Conservation (phyloP, 495 filamentous ascomycete genomes). For the Penicillium simplicissimum region DNA sequence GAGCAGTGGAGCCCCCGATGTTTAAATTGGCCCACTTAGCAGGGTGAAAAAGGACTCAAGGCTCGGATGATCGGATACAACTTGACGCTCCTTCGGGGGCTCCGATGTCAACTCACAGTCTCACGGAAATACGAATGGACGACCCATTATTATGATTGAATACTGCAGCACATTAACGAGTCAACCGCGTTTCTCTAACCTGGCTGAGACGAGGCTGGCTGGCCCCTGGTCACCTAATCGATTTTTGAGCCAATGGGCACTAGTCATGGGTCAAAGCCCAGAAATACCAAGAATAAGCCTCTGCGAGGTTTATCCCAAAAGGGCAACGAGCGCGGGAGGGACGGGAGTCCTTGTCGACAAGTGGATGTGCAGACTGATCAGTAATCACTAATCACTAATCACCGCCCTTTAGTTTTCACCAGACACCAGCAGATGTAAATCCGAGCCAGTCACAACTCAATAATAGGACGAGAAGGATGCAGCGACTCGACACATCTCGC, state of each 20-base stretch:
- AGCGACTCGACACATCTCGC: constrained; percentile 23
- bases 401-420: constrained; percentile 8
- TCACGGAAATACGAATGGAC: constrained; percentile 5
- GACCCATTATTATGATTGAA: background rate
- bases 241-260: background rate
- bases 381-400: background rate
- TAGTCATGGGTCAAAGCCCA: constrained; percentile 1
- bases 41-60: constrained; percentile 14
- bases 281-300: constrained; percentile 5
- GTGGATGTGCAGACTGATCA: constrained; percentile 2
- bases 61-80: constrained; percentile 29
- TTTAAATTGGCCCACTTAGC: constrained; percentile 18
- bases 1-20: constrained; percentile 25
- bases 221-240: background rate
- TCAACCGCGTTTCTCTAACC: background rate
- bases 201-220: background rate
- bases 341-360: constrained; percentile 10
- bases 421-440: background rate
- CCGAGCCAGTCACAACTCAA: background rate
- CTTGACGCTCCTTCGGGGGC: constrained; percentile 6
- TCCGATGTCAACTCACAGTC: background rate
- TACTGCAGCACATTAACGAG: background rate
- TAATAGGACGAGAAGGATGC: background rate
- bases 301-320: constrained; percentile 2
- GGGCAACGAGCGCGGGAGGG: constrained; percentile 11